These are phyloP conservation scores for Lasiosphaeria ovina DNA, from an alignment of 495 filamentous ascomycete species.

Conservation along the genomic window DNA sequence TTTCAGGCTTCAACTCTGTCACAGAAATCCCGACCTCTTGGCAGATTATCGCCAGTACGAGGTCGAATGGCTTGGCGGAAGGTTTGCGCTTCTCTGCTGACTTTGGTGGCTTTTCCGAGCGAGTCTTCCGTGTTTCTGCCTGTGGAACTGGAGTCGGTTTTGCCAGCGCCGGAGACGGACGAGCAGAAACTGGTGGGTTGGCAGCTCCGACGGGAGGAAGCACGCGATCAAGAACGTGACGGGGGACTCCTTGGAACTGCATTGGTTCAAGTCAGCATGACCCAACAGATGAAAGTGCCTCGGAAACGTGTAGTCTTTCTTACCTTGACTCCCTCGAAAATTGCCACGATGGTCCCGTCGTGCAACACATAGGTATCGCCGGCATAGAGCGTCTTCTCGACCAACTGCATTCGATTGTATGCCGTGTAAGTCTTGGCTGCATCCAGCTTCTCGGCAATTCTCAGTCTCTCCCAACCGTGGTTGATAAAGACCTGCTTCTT, in stretches of 20 bases:
- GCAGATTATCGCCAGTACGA: constrained; percentile 9
- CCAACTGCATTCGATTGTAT: constrained; percentile 57
- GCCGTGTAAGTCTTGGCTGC: constrained; percentile 56
- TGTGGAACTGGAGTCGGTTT: neutral
- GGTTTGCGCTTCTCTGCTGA: constrained; percentile 23
- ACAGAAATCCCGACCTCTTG: constrained; percentile 34
- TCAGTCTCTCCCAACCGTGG: constrained; percentile 62
- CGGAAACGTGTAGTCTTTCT: constrained; percentile 39
- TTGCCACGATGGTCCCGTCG: constrained; percentile 46
- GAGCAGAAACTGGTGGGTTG: neutral
- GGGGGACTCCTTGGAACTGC: constrained; percentile 1
- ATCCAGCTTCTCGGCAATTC: constrained; percentile 53
- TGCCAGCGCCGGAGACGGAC: neutral
- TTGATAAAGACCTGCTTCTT: constrained; percentile 60
- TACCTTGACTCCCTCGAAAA: constrained; percentile 47
- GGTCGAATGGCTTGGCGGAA: neutral
- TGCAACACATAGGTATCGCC: constrained; percentile 57
- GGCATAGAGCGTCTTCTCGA: constrained; percentile 31
- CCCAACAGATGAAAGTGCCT: neutral
- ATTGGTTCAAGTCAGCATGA: neutral
- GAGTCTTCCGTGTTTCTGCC: neutral
- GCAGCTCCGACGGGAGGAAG: neutral
- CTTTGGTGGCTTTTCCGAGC: constrained; percentile 18
- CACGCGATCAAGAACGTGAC: neutral
- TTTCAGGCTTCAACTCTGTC: constrained; percentile 20